Evolutionary conservation across 2,329 filamentous ascomycete genomes (phyloP).

Genomic region (Ampelomyces quisqualis): DNA sequence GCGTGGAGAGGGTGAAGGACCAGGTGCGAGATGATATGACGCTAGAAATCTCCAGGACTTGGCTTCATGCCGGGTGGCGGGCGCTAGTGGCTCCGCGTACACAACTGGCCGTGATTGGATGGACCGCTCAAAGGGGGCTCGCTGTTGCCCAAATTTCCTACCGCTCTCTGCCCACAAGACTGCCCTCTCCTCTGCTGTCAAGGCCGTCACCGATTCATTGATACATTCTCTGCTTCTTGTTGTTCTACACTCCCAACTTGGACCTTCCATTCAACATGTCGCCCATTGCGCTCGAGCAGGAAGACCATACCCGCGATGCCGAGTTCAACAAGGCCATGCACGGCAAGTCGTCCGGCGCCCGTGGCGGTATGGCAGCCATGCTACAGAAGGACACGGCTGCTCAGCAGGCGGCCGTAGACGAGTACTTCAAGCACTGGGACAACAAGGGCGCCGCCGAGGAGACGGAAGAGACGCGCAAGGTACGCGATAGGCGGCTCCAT

Average conservation of each 20-base stretch:
- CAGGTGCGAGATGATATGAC: slow-evolving; percentile 12
- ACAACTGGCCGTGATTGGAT: slow-evolving; percentile 18
- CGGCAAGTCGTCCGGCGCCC: slow-evolving; percentile 67
- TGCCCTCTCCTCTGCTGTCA: slow-evolving; percentile 13
- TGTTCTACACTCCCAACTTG: slow-evolving; percentile 3
- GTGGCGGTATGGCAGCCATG: slow-evolving; percentile 79
- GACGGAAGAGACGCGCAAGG: slow-evolving; percentile 79
- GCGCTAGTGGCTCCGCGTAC: slow-evolving; percentile 18
- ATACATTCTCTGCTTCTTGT: slow-evolving; percentile 6
- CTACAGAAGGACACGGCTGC: slow-evolving; percentile 77
- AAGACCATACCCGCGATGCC: slow-evolving; percentile 83
- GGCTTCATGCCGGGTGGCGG: slow-evolving; percentile 11
- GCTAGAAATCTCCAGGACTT: slow-evolving; percentile 21
- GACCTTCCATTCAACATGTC: slow-evolving; percentile 48
- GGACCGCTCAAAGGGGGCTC: slow-evolving; percentile 8
- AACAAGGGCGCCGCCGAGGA: slow-evolving; percentile 77
- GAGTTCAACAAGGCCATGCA: slow-evolving; percentile 89
- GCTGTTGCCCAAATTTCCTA: slow-evolving; percentile 27
- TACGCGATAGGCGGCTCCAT: slow-evolving; percentile 40
- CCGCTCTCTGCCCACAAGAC: slow-evolving; percentile 28
- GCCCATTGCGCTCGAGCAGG: slow-evolving; percentile 66
- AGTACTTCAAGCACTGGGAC: slow-evolving; percentile 97
- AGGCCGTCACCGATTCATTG: slow-evolving; percentile 22
- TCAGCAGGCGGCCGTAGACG: slow-evolving; percentile 78
- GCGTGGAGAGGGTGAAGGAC: not conserved